phyloP scores from a whole-genome alignment of 23 red algal species.

The Gracilariopsis chorda region DNA sequence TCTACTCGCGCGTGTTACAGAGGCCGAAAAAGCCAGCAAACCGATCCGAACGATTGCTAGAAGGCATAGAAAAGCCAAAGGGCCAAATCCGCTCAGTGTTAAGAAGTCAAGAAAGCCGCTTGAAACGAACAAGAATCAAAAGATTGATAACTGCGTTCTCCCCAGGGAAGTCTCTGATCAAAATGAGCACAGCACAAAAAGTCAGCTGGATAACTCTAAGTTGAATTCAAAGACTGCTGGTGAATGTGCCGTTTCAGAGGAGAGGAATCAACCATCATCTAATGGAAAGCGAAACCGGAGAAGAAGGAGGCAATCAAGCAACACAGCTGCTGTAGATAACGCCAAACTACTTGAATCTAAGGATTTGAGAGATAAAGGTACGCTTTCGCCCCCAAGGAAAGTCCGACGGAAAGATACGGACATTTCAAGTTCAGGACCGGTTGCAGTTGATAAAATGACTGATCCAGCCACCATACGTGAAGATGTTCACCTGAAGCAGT shows the following conservation, averaged over 20 bases:
- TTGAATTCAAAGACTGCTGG: not conserved
- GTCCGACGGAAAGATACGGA: not conserved
- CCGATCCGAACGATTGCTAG: not conserved
- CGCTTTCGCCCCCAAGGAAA: not conserved
- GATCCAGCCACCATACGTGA: too few relatives aligned
- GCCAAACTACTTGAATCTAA: too few relatives aligned
- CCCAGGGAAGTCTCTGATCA: not conserved
- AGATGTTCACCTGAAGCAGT: too few relatives aligned
- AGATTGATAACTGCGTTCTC: not conserved
- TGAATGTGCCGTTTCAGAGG: not conserved
- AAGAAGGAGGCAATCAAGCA: not conserved
- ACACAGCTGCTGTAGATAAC: not conserved
- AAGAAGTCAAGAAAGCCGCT: constrained; percentile 43
- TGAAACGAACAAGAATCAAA: too few relatives aligned
- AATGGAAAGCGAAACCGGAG: not conserved
- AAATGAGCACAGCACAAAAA: not conserved
- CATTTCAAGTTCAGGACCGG: not conserved
- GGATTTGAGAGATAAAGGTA: not conserved
- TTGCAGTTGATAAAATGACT: too few relatives aligned
- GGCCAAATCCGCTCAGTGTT: constrained; percentile 60
- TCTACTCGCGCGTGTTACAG: constrained; percentile 14
- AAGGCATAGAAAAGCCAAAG: constrained; percentile 41
- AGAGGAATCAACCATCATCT: not conserved
- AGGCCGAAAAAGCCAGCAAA: not conserved
- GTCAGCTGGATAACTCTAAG: not conserved